Evolutionary conservation across 768 basidiomycete genomes (phyloP).

Genomic region (Lactifluus pinguis): DNA sequence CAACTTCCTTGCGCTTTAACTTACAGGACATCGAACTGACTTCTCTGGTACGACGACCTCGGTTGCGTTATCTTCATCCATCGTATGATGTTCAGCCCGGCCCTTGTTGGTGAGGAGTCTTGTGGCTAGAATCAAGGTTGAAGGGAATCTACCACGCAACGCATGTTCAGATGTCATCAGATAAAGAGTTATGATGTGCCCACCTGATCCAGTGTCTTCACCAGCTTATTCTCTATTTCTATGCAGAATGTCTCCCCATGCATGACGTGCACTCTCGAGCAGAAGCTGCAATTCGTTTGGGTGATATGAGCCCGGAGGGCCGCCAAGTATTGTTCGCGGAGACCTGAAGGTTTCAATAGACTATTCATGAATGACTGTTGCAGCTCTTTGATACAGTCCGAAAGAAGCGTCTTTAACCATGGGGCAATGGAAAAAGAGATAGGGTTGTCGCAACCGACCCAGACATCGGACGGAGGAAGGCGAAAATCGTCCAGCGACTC

Average conservation of each 20-base stretch:
- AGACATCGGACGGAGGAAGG: conserved; percentile 1
- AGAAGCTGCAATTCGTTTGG: not conserved
- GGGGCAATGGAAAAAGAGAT: not conserved
- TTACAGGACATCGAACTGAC: not conserved
- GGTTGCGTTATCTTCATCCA: not conserved
- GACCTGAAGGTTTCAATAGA: not conserved
- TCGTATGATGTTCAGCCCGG: not conserved
- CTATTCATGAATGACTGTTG: not conserved
- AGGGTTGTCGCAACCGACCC: not conserved
- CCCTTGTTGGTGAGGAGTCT: not conserved
- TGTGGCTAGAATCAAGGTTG: not conserved
- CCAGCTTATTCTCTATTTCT: not conserved
- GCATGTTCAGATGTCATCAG: not conserved
- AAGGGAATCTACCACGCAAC: not conserved
- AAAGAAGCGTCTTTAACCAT: not conserved
- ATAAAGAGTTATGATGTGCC: not conserved
- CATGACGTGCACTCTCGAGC: conserved; percentile 4
- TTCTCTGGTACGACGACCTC: not conserved
- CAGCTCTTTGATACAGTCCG: not conserved
- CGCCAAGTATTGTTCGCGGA: not conserved
- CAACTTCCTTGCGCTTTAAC: not conserved
- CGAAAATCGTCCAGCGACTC: conserved; percentile 3
- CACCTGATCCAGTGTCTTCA: not conserved
- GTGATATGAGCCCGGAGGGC: not conserved
- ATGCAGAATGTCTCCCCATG: not conserved